These are phyloP conservation scores for Harrya chromipes DNA, from an alignment of 768 basidiomycete species.

Conservation along the genomic window DNA sequence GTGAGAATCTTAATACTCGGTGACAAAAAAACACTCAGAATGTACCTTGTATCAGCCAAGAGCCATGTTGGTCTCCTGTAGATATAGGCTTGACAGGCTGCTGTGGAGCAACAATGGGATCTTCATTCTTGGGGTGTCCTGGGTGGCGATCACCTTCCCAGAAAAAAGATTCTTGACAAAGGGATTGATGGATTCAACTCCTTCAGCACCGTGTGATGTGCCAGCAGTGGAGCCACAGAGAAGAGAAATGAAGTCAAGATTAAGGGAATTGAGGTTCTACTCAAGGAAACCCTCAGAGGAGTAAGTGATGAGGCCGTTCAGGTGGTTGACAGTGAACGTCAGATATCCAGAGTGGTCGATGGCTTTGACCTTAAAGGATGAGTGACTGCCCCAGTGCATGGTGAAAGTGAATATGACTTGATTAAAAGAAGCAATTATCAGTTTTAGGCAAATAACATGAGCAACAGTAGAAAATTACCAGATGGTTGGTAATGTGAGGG, in stretches of 20 bases:
- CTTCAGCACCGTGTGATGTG: constrained; percentile 50
- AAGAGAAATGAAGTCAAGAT: constrained; percentile 89
- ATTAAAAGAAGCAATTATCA: too few relatives aligned
- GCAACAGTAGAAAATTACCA: too few relatives aligned
- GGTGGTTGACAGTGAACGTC: constrained; percentile 91
- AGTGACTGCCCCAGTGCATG: constrained; percentile 93
- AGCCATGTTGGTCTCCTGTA: constrained; percentile 71
- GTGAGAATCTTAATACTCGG: constrained; percentile 1
- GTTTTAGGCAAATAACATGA: too few relatives aligned
- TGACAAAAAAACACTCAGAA: not conserved
- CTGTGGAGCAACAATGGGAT: constrained; percentile 92
- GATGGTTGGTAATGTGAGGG: too few relatives aligned
- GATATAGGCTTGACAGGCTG: constrained; percentile 88
- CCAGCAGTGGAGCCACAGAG: constrained; percentile 56
- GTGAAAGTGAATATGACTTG: too few relatives aligned
- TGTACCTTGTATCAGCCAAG: constrained; percentile 80
- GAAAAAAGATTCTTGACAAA: constrained; percentile 92
- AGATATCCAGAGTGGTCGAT: constrained; percentile 76
- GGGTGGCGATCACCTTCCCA: constrained; percentile 84
- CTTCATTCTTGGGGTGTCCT: constrained; percentile 90
- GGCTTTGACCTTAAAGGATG: constrained; percentile 81
- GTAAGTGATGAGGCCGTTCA: constrained; percentile 87
- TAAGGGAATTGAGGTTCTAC: constrained; percentile 83
- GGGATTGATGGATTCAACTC: constrained; percentile 80
- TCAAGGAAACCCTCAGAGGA: constrained; percentile 88